A percentile compares a stretch with the other conserved stretches of the same genome.
Conservation (phyloP, 805 yeast species). For the Starmerella asiatica region DNA sequence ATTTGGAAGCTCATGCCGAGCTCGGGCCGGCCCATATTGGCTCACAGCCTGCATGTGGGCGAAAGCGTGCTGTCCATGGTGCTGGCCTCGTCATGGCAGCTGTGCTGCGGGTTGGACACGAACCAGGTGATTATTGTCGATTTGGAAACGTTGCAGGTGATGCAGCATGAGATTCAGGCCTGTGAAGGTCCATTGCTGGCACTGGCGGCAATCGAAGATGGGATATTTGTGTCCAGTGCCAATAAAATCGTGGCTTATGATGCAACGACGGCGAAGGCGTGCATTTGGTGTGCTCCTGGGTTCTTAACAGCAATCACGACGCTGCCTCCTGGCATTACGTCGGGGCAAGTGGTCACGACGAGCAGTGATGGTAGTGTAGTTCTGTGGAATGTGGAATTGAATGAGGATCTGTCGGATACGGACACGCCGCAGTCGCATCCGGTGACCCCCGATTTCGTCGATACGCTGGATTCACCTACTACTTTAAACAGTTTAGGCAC, state of each 20-base stretch:
- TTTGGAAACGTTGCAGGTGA: conserved; percentile 60
- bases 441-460: too few relatives aligned
- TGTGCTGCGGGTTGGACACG: conserved; percentile 70
- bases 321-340: conserved; percentile 6
- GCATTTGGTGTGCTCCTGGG: conserved; percentile 17
- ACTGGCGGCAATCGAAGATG: conserved; percentile 41
- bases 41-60: conserved; percentile 40
- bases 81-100: conserved; percentile 41
- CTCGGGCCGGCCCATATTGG: conserved; percentile 13
- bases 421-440: conserved; percentile 1
- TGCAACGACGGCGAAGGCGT: conserved; percentile 35
- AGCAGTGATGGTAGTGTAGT: conserved; percentile 47
- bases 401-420: neutral
- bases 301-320: conserved; percentile 16
- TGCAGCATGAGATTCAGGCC: conserved; percentile 22
- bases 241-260: conserved; percentile 40
- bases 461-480: too few relatives aligned
- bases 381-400: conserved; percentile 47
- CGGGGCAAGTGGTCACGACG: conserved; percentile 16
- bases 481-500: neutral
- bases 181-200: conserved; percentile 38
- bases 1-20: conserved; percentile 46
- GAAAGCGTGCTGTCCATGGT: conserved; percentile 56
- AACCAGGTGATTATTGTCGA: conserved; percentile 81
- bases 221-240: conserved; percentile 50